Conservation (phyloP, 1,139 yeast genomes). For the Saccharomyces pastorianus region DNA sequence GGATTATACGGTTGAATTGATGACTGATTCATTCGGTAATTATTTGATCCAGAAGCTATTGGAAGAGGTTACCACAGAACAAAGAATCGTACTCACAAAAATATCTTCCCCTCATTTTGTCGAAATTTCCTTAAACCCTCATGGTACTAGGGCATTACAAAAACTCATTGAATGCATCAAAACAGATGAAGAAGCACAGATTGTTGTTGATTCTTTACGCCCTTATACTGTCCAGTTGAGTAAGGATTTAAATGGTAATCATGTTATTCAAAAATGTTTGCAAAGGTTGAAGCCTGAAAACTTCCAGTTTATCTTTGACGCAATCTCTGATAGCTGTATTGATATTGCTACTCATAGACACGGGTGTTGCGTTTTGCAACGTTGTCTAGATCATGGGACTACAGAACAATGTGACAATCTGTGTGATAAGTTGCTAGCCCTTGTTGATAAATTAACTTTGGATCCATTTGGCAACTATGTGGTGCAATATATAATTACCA, state of each 20-base stretch:
- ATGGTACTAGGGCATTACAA: constrained; percentile 93
- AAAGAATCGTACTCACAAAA: constrained; percentile 60
- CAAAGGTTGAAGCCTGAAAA: constrained; percentile 61
- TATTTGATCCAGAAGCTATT: constrained; percentile 84
- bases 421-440: constrained; percentile 29
- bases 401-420: constrained; percentile 39
- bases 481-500: constrained; percentile 77
- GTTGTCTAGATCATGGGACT: constrained; percentile 85
- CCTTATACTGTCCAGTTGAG: constrained; percentile 74
- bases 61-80: constrained; percentile 63
- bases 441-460: constrained; percentile 48
- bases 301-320: constrained; percentile 81
- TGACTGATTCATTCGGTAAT: constrained; percentile 97
- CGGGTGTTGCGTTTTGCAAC: constrained; percentile 94
- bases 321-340: constrained; percentile 67
- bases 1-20: constrained; percentile 70
- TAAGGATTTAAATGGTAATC: constrained; percentile 91
- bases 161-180: constrained; percentile 67
- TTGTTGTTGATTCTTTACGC: constrained; percentile 51
- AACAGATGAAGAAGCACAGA: constrained; percentile 46
- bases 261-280: constrained; percentile 87
- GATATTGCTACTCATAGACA: constrained; percentile 92
- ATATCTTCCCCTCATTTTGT: constrained; percentile 65
- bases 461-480: constrained; percentile 97
- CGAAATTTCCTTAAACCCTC: constrained; percentile 78